These are phyloP conservation scores for Aspergillus sp. DNA, from an alignment of 2,329 filamentous ascomycete genomes.

Conservation along the genomic window DNA sequence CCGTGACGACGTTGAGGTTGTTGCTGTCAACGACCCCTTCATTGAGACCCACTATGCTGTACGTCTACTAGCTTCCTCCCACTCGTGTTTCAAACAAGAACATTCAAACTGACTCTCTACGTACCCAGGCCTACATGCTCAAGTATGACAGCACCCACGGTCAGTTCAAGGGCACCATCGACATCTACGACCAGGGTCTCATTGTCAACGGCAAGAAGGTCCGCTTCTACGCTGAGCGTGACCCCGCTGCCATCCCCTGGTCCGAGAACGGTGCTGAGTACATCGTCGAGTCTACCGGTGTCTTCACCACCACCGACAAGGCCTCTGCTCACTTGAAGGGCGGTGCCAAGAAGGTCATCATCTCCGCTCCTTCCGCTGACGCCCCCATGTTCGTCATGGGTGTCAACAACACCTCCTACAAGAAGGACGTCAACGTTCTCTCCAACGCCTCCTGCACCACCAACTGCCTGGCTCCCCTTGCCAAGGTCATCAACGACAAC, in stretches of 20 bases:
- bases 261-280: conserved; percentile 81
- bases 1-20: conserved; percentile 84
- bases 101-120: conserved; percentile 1
- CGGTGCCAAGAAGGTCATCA: conserved; percentile 97
- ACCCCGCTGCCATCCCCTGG: conserved; percentile 91
- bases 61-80: conserved; percentile 48
- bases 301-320: conserved; percentile 99
- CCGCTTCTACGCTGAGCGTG: conserved; percentile 90
- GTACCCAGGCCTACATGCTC: conserved; percentile 88
- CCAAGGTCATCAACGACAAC: conserved; percentile 99
- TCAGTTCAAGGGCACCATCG: conserved; percentile 87
- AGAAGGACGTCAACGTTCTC: conserved; percentile 84
- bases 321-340: conserved; percentile 90
- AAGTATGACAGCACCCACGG: conserved; percentile 99
- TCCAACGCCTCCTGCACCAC: conserved; percentile 99
- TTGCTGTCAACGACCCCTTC: conserved; percentile 99
- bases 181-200: conserved; percentile 69
- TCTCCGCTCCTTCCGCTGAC: conserved; percentile 60
- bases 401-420: conserved; percentile 95
- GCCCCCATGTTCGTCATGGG: conserved; percentile 99
- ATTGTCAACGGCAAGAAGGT: conserved; percentile 91
- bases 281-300: conserved; percentile 96
- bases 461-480: conserved; percentile 98
- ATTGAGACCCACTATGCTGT: conserved; percentile 97
- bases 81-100: background rate